phyloP scores from a whole-genome alignment of 2,329 filamentous ascomycete genomes.

The Paecilomyces variotii region DNA sequence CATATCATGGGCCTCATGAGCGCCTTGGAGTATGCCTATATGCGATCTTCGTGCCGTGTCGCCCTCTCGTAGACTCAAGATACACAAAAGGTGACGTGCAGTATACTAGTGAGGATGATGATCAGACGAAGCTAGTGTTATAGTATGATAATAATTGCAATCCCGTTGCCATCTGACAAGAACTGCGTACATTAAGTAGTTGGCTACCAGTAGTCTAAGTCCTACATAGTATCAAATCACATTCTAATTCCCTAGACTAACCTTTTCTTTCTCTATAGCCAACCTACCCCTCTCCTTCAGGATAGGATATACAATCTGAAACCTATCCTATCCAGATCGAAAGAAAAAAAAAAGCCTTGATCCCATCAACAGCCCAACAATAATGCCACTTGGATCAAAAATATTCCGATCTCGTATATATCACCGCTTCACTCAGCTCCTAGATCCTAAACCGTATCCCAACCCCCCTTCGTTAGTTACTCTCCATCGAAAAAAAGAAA shows the following conservation, averaged over 20 bases:
- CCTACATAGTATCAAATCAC: too few relatives aligned
- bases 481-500: neutral
- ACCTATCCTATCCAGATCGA: too few relatives aligned
- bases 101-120: neutral
- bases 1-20: constrained; percentile 32
- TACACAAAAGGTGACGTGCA: neutral
- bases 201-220: too few relatives aligned
- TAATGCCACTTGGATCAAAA: too few relatives aligned
- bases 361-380: too few relatives aligned
- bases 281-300: too few relatives aligned
- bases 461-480: neutral
- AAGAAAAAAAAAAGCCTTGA: too few relatives aligned
- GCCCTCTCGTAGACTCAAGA: neutral
- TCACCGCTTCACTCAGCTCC: neutral
- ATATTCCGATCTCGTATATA: neutral
- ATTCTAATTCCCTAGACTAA: too few relatives aligned
- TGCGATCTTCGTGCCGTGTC: constrained; percentile 12
- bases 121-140: neutral
- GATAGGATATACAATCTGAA: too few relatives aligned
- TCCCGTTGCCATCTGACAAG: neutral
- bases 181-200: neutral
- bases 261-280: too few relatives aligned
- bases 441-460: neutral
- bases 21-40: constrained; percentile 25
- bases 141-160: neutral